Conservation (phyloP, 2,329 filamentous ascomycete species). For the Monilinia polystroma region DNA sequence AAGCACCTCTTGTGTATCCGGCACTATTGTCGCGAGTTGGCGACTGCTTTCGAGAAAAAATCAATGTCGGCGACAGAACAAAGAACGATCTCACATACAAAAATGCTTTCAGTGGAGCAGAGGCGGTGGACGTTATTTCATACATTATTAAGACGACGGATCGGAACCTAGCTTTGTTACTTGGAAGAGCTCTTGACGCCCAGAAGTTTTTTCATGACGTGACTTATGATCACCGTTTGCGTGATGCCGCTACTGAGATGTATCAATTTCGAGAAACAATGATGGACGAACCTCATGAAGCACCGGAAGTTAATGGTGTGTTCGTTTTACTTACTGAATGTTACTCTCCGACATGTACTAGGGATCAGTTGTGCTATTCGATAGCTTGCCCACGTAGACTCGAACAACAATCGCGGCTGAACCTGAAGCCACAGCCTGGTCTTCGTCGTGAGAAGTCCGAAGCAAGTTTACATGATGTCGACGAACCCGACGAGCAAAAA, state of each 20-base stretch:
- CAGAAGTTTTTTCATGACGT: constrained; percentile 99
- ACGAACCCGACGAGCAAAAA: constrained; percentile 92
- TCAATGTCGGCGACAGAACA: constrained; percentile 79
- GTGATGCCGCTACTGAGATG: constrained; percentile 91
- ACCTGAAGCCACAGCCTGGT: constrained; percentile 88
- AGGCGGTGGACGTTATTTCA: constrained; percentile 91
- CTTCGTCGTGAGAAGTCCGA: constrained; percentile 65
- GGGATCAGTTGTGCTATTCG: constrained; percentile 94
- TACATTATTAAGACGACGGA: constrained; percentile 98
- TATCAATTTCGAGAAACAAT: constrained; percentile 96
- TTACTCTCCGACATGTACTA: constrained; percentile 95
- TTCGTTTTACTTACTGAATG: constrained; percentile 96
- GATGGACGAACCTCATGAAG: constrained; percentile 76
- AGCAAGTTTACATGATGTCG: constrained; percentile 77
- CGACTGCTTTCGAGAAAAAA: constrained; percentile 86
- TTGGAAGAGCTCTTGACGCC: constrained; percentile 89
- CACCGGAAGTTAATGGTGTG: constrained; percentile 79
- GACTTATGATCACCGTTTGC: constrained; percentile 91
- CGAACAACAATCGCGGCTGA: constrained; percentile 91
- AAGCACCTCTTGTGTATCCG: constrained; percentile 86
- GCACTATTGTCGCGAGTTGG: constrained; percentile 91
- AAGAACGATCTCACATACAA: constrained; percentile 98
- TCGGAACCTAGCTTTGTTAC: constrained; percentile 84
- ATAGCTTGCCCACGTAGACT: constrained; percentile 92
- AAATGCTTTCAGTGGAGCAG: constrained; percentile 91